Conservation (phyloP, 2,329 filamentous ascomycete species). For the Diatrype stigma region DNA sequence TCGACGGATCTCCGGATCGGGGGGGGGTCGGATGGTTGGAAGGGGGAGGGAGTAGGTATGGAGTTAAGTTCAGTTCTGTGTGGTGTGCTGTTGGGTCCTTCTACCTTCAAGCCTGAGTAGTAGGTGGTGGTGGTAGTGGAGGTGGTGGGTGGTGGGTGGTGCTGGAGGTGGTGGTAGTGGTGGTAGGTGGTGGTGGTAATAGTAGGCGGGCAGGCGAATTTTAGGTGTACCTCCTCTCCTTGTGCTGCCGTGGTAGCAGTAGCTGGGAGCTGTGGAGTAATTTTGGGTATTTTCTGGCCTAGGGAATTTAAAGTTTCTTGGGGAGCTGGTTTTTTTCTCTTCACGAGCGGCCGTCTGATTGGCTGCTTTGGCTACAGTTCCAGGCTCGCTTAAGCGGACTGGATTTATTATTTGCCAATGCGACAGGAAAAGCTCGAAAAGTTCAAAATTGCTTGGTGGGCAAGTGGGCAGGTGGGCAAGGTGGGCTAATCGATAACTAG, state of each 20-base stretch:
- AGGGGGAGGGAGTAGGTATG: constrained; percentile 2
- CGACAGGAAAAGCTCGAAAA: background rate
- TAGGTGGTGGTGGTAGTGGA: background rate
- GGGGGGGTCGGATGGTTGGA: constrained; percentile 3
- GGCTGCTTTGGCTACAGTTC: background rate
- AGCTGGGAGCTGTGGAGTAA: too few species aligned
- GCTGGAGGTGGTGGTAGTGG: too few species aligned
- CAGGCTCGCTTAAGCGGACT: background rate
- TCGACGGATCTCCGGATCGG: constrained; percentile 7
- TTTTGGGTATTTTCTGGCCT: background rate
- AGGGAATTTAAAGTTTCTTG: background rate
- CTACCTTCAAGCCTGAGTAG: too few species aligned
- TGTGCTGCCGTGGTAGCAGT: too few species aligned
- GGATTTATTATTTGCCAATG: background rate
- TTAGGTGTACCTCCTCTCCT: too few species aligned
- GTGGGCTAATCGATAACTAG: too few species aligned
- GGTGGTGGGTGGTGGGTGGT: too few species aligned
- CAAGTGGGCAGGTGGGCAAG: too few species aligned
- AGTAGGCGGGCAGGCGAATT: too few species aligned
- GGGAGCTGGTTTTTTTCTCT: background rate
- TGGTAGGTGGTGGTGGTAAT: too few species aligned
- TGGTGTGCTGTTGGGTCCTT: background rate
- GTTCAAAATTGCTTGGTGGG: background rate
- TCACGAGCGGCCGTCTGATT: background rate
- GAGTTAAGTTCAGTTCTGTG: background rate